Percentiles rank a stretch among this genome's conserved stretches.
Conservation (phyloP, 2,329 filamentous ascomycete species). For the Bimuria novae-zelandiae region DNA sequence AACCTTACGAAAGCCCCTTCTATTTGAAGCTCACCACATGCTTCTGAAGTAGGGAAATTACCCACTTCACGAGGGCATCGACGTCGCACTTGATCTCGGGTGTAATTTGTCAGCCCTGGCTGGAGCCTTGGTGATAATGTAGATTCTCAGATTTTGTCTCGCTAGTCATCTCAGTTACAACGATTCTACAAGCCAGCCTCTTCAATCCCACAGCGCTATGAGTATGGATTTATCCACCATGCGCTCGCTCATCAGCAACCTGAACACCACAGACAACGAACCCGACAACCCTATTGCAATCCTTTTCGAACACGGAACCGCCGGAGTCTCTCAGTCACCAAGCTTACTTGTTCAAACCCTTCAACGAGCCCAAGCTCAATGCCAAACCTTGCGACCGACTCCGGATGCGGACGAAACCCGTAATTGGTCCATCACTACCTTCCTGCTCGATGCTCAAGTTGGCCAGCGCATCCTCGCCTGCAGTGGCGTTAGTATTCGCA, state of each 20-base stretch:
- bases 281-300: background rate
- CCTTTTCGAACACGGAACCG: background rate
- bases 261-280: background rate
- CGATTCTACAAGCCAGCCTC: background rate
- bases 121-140: no score
- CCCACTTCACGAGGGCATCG: no score
- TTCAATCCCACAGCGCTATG: background rate
- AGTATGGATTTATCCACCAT: background rate
- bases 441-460: slow-evolving; percentile 98
- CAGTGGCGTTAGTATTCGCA: slow-evolving; percentile 13
- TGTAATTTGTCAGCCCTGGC: no score
- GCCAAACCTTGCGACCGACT: slow-evolving; percentile 95
- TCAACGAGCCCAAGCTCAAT: slow-evolving; percentile 89
- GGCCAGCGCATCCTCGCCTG: slow-evolving; percentile 96
- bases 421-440: slow-evolving; percentile 91
- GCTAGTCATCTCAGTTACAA: background rate
- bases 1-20: no score
- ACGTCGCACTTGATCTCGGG: no score
- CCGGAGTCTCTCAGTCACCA: background rate
- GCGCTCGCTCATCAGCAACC: background rate
- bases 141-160: background rate
- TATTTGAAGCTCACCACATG: no score
- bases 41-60: no score
- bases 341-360: slow-evolving; percentile 73
- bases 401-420: slow-evolving; percentile 96